A percentile compares a stretch with the other conserved stretches of the same genome.
These are phyloP conservation scores for Huiozyma naganishii DNA, from an alignment of 805 yeast species.

Conservation along the genomic window DNA sequence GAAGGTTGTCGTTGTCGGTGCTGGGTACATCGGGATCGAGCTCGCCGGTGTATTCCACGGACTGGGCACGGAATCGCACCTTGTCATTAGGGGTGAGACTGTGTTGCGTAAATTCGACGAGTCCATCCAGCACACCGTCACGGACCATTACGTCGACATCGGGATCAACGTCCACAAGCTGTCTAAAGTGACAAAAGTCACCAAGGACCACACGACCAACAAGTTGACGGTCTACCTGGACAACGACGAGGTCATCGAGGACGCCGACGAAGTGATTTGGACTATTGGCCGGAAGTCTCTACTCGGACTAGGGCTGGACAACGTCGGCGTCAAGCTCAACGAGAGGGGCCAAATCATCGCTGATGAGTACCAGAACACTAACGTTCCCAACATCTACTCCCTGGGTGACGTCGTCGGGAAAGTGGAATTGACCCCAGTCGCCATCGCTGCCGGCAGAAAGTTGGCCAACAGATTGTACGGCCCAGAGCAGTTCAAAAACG, in stretches of 20 bases:
- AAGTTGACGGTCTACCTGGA: slow-evolving; percentile 38
- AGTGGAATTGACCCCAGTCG: slow-evolving; percentile 93
- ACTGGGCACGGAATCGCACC: slow-evolving; percentile 74
- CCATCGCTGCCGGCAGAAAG: slow-evolving; percentile 96
- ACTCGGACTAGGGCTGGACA: slow-evolving; percentile 63
- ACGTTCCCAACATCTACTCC: slow-evolving; percentile 60
- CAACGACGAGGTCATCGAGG: slow-evolving; percentile 35
- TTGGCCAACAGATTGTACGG: slow-evolving; percentile 89
- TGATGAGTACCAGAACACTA: slow-evolving; percentile 83
- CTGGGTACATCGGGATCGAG: slow-evolving; percentile 96
- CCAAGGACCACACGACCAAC: slow-evolving; percentile 37
- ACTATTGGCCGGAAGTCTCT: slow-evolving; percentile 84
- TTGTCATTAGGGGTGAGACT: slow-evolving; percentile 84
- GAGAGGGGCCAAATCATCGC: slow-evolving; percentile 54
- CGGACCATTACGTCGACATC: slow-evolving; percentile 66
- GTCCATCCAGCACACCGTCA: slow-evolving; percentile 64
- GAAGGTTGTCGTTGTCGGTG: slow-evolving; percentile 90
- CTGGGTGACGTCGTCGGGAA: slow-evolving; percentile 92
- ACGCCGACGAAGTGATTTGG: slow-evolving; percentile 84
- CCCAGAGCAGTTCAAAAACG: slow-evolving; percentile 52
- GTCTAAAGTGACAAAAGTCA: slow-evolving; percentile 40
- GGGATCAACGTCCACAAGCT: slow-evolving; percentile 76
- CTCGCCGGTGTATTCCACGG: slow-evolving; percentile 89
- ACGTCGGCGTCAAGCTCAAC: slow-evolving; percentile 59
- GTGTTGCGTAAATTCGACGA: slow-evolving; percentile 84